A percentile compares a stretch with the other conserved stretches of the same genome.
Evolutionary conservation across 768 basidiomycete species (phyloP).

Genomic region (Gloeophyllum trabeum): DNA sequence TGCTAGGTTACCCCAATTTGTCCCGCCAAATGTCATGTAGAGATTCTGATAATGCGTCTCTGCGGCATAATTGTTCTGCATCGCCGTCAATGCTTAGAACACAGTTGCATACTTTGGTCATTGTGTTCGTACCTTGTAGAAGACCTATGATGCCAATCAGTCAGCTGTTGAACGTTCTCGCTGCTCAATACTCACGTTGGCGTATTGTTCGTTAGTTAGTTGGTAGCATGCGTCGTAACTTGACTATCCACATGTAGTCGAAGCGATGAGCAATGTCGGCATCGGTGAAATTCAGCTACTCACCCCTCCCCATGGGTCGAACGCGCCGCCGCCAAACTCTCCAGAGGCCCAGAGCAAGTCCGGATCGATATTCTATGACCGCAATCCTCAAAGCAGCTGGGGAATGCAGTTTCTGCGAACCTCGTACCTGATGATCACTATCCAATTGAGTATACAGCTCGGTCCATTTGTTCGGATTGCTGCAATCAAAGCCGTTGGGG

Average conservation of each 20-base stretch:
- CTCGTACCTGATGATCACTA: slow-evolving; percentile 8
- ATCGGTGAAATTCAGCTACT: slow-evolving; percentile 1
- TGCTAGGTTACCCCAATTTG: slow-evolving; percentile 16
- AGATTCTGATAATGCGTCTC: slow-evolving; percentile 10
- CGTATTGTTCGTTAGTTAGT: slow-evolving; percentile 13
- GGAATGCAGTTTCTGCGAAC: background rate
- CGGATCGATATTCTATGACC: slow-evolving; percentile 8
- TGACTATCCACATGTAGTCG: too few relatives aligned
- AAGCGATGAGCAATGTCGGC: background rate
- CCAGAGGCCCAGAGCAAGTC: slow-evolving; percentile 10
- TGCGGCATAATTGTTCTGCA: slow-evolving; percentile 15
- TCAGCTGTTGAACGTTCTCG: too few relatives aligned
- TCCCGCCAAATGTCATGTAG: slow-evolving; percentile 17
- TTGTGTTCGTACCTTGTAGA: slow-evolving; percentile 1
- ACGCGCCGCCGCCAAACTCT: slow-evolving; percentile 13
- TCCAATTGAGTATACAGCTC: slow-evolving; percentile 6
- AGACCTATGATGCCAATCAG: slow-evolving; percentile 10
- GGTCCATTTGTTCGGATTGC: slow-evolving; percentile 7
- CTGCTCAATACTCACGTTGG: slow-evolving; percentile 19
- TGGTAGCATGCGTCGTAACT: slow-evolving; percentile 15
- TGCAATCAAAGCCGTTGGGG: slow-evolving; percentile 13
- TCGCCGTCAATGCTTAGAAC: background rate
- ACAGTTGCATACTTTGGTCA: background rate
- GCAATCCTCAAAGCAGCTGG: background rate
- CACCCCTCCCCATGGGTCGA: slow-evolving; percentile 16